Evolutionary conservation across 2,329 filamentous ascomycete species (phyloP), one percentile per base, ranked within the genome.

Genomic region (Sporothrix dimorphospora): DNA sequence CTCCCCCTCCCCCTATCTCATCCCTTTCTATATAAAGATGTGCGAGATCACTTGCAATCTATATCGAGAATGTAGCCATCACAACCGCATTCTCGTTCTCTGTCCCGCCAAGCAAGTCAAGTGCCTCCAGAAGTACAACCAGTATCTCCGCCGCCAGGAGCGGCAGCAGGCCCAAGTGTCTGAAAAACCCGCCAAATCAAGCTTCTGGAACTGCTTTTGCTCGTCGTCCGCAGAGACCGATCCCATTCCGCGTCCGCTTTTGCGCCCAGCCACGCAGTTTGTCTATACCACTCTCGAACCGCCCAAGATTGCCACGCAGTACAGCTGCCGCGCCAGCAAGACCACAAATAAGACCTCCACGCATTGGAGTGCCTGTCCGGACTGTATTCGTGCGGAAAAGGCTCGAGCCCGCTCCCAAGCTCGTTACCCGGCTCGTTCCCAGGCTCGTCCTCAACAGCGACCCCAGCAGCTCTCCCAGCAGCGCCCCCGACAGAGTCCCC

Each of bases 81-180:
- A 73, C 67, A 34, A 49, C 14, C 72, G 72, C 27, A 51, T 61
- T 7, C 70, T 73, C n/a, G 11, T 27, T 5, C 73, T 74, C 65
- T 72, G 73, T 9, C 19, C 24, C 5, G 49, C 16, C 12, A 34
- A 69, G n/a, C 34, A 72, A 14, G 7, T 53, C 12, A 70, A 74
- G 34, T 67, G 53, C 11, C 59, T 70, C 21, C 34, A 59, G 5
- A 6, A 38, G 14, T 69, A 72, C 73, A 5, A 40, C 38, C 11
- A 57, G 27, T 40, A 45, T 9, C 42, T 30, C 4, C 27, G 42
- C 42, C 69, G 45, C 55, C 69, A 24, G 19, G 40, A 65, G 42
- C 69, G 57, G 7, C 53, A 45, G 24, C 8, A 12, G n/a, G 24
- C 24, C 6, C 30, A 38, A 12, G 16, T 6, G 2, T 24, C 53